phyloP scores from a whole-genome alignment of 1,284 basidiomycete genomes.

The Trichosporon inkin region DNA sequence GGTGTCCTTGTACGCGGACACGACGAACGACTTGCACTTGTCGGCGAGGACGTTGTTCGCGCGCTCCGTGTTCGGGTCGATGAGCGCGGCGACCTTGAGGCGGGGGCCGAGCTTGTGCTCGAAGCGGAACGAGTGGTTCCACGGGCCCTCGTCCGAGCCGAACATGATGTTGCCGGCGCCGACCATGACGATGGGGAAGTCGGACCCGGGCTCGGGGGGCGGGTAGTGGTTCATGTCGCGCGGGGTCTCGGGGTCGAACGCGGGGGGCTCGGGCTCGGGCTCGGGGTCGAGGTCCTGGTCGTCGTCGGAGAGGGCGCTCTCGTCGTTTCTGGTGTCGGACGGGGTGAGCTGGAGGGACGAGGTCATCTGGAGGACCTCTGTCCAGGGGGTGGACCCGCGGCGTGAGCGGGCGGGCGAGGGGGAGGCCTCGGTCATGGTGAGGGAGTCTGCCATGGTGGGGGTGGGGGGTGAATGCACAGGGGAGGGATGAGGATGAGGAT shows the following conservation, averaged over 20 bases:
- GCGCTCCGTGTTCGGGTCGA: constrained; percentile 83
- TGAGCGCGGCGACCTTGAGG: constrained; percentile 89
- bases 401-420: constrained; percentile 5
- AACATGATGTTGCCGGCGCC: constrained; percentile 95
- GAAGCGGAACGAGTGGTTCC: constrained; percentile 81
- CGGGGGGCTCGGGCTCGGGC: constrained; percentile 10
- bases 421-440: constrained; percentile 3
- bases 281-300: too few species aligned
- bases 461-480: background rate
- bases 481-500: background rate
- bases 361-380: constrained; percentile 17
- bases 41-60: constrained; percentile 75
- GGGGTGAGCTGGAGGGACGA: constrained; percentile 1
- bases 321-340: background rate
- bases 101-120: constrained; percentile 94
- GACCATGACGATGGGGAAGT: constrained; percentile 86
- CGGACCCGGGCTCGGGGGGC: constrained; percentile 53
- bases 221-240: constrained; percentile 36
- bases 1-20: constrained; percentile 87
- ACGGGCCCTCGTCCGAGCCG: constrained; percentile 70
- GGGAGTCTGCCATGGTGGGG: background rate
- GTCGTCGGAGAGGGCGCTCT: too few species aligned
- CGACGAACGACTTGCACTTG: constrained; percentile 92
- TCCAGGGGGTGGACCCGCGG: constrained; percentile 15
- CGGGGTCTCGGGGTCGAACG: constrained; percentile 16